Conservation (phyloP, 495 filamentous ascomycete genomes). For the Aspergillus mulundensis region DNA sequence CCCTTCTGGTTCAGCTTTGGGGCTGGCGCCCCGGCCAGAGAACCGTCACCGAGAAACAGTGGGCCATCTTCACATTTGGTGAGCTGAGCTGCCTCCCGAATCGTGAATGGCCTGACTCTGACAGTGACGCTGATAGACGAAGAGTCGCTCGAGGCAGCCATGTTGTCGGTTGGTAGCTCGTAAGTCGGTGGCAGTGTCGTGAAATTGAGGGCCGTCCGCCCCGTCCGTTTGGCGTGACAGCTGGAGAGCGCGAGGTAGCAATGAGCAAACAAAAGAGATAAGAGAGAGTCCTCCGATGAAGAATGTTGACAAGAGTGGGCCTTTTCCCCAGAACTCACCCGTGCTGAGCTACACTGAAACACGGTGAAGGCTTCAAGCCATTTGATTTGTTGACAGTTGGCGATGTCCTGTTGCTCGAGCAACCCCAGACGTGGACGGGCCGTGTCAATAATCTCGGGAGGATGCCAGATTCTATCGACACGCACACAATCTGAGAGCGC, state of each 20-base stretch:
- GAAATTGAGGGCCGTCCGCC: constrained; percentile 17
- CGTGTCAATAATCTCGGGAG: constrained; percentile 1
- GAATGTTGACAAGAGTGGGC: constrained; percentile 27
- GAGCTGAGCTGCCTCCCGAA: constrained; percentile 62
- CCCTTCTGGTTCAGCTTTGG: constrained; percentile 86
- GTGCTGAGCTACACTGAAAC: constrained; percentile 14
- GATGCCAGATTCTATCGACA: not conserved
- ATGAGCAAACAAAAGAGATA: constrained; percentile 10
- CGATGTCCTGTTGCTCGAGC: constrained; percentile 34
- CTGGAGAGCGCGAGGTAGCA: constrained; percentile 3
- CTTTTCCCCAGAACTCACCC: constrained; percentile 16
- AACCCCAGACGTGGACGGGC: constrained; percentile 17
- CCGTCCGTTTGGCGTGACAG: constrained; percentile 17
- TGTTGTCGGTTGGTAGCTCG: constrained; percentile 24
- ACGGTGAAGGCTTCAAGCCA: constrained; percentile 16
- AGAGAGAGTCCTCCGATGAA: constrained; percentile 8
- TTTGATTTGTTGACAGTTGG: constrained; percentile 32
- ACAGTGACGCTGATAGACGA: constrained; percentile 71
- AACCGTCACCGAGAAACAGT: constrained; percentile 91
- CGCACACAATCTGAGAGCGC: not conserved
- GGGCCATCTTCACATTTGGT: constrained; percentile 80
- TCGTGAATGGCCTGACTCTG: constrained; percentile 87
- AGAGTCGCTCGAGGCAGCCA: constrained; percentile 55
- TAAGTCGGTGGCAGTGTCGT: constrained; percentile 8
- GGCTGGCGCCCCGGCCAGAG: constrained; percentile 72